Evolutionary conservation across 2,329 filamentous ascomycete genomes (phyloP), one percentile per base, ranked within the genome.

Genomic region (Monilinia aucupariae): DNA sequence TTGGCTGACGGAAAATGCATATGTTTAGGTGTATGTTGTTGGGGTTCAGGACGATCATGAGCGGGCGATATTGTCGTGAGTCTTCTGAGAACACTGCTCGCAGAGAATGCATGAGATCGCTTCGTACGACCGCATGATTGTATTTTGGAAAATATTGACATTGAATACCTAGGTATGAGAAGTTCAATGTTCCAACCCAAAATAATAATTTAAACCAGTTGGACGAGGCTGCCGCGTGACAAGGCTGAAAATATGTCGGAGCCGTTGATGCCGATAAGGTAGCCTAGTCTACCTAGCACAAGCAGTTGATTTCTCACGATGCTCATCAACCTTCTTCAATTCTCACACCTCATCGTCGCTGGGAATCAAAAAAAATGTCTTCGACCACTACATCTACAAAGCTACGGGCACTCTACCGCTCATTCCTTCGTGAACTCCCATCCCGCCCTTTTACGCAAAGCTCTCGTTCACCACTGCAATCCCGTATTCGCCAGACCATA

Each of bases 341-440:
- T 47, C 30, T 48, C 39, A 62, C 15, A n/a, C 17, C n/a, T 25
- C 48, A 54, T 54, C 54, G 13, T 27, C 54, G 41, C 54, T 10
- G 20, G n/a, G 17, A 20, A 58, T 15, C 10, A 47, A 50, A 27
- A 27, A 68, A 62, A 50, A 70, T 71, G 67, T 45, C 61, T 47
- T 47, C 61, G 13, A 56, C 75, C 53, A 71, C 76, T 53, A 71
- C 76, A 47, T 75, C 80, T 66, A 74, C 82, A 48, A 78, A 79
- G 47, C 75, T 90, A 49, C 90, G 91, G 72, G 85, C 91, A 43
- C 82, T 96, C 73, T 97, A 97, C 82, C 90, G 93, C 71, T 84
- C 88, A 49, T 81, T 97, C 73, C 85, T 97, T 62, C 91, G 93
- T 75, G 92, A 97, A 78, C 86, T 97, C 10, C 93, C 93, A 1